phyloP scores from a whole-genome alignment of 116 monocot genomes.

The Iris pallida region DNA sequence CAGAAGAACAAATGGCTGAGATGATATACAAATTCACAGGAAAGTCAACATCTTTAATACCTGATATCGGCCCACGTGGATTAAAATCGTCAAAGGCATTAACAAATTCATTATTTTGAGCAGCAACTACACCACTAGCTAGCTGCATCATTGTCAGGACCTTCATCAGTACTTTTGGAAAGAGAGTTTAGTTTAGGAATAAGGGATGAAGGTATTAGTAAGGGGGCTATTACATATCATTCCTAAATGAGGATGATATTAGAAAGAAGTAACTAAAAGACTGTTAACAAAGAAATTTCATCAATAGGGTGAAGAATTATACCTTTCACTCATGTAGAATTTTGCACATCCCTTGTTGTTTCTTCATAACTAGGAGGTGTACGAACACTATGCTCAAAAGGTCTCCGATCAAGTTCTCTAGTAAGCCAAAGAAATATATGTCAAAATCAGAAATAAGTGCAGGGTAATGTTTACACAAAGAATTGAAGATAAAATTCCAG shows the following conservation, averaged over 20 bases:
- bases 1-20: neutral
- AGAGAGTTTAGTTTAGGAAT: slow-evolving; percentile 8
- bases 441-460: neutral
- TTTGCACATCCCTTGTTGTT: slow-evolving; percentile 30
- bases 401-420: slow-evolving; percentile 39
- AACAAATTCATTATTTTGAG: slow-evolving; percentile 6
- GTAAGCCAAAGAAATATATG: slow-evolving; percentile 2
- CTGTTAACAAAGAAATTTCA: neutral
- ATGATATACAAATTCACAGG: neutral
- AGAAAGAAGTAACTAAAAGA: neutral
- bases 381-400: slow-evolving; percentile 40
- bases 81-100: slow-evolving; percentile 88
- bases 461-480: neutral
- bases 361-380: slow-evolving; percentile 79
- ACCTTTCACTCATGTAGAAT: slow-evolving; percentile 46
- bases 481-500: neutral
- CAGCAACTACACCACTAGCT: slow-evolving; percentile 15
- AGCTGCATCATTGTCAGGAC: slow-evolving; percentile 3
- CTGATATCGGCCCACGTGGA: slow-evolving; percentile 62
- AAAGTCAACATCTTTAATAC: slow-evolving; percentile 27
- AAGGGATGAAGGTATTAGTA: slow-evolving; percentile 23
- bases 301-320: neutral
- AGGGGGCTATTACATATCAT: slow-evolving; percentile 25
- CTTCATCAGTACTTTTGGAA: slow-evolving; percentile 18
- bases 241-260: slow-evolving; percentile 22